Evolutionary conservation across 139 green algal species (phyloP).

Genomic region (Closterium sp.): DNA sequence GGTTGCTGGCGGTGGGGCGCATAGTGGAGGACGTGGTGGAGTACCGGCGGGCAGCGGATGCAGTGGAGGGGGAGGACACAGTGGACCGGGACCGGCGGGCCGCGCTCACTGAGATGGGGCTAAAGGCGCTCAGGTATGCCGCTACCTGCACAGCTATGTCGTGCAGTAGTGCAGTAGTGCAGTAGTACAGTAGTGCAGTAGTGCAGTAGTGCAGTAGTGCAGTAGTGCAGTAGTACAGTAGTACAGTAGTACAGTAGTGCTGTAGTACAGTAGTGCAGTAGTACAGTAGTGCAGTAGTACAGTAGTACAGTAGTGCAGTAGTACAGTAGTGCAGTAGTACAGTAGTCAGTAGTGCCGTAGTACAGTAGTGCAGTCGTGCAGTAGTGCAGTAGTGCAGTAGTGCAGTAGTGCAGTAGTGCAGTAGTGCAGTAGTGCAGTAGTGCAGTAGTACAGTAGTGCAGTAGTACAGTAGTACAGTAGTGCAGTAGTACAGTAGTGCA

Average conservation of each 20-base stretch:
- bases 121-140: not conserved
- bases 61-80: not conserved
- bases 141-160: no score
- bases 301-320: not conserved
- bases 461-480: no score
- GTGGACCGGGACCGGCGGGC: not conserved
- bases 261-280: no score
- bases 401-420: no score
- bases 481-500: not conserved
- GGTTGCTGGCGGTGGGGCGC: not conserved
- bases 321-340: not conserved
- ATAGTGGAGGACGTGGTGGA: not conserved
- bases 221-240: no score
- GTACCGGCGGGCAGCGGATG: not conserved
- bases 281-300: not conserved
- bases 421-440: not conserved
- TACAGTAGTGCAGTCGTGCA: not conserved
- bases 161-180: not conserved
- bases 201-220: not conserved
- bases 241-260: not conserved
- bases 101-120: not conserved
- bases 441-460: no score
- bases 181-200: no score
- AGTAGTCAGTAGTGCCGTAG: not conserved
- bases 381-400: no score